These are phyloP conservation scores for Phlegmacium glaucopus DNA, from an alignment of 768 basidiomycete genomes.

Conservation along the genomic window DNA sequence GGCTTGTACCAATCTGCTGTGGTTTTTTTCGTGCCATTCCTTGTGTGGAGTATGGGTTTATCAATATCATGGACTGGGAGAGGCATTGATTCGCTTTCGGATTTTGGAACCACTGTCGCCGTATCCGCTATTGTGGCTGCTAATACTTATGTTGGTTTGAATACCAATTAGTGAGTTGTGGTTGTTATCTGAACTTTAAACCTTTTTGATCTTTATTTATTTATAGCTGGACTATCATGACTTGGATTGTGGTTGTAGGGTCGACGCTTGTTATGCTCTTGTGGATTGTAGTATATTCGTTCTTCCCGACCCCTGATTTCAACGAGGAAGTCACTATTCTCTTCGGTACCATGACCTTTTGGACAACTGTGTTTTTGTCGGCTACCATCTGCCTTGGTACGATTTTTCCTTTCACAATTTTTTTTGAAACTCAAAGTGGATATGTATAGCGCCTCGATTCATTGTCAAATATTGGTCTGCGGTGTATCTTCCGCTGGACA, in stretches of 20 bases:
- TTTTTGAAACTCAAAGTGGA: background rate
- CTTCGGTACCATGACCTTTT: conserved; percentile 79
- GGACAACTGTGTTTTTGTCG: conserved; percentile 73
- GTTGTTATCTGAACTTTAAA: conserved; percentile 31
- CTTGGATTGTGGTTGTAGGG: conserved; percentile 78
- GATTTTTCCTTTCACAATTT: conserved; percentile 4
- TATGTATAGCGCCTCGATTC: conserved; percentile 71
- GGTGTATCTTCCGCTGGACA: conserved; percentile 79
- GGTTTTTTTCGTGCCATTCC: conserved; percentile 83
- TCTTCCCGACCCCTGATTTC: conserved; percentile 71
- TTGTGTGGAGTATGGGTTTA: conserved; percentile 63
- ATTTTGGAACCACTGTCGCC: conserved; percentile 90
- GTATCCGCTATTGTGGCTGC: conserved; percentile 86
- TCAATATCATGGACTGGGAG: conserved; percentile 75
- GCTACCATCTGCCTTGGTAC: conserved; percentile 70
- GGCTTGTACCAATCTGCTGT: conserved; percentile 90
- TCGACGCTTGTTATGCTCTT: conserved; percentile 78
- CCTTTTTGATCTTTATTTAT: conserved; percentile 17
- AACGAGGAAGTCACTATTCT: conserved; percentile 68
- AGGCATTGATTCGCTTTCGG: conserved; percentile 74
- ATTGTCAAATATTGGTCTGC: conserved; percentile 67
- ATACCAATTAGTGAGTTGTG: conserved; percentile 79
- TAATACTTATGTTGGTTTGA: conserved; percentile 87
- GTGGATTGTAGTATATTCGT: conserved; percentile 91
- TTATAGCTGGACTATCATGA: conserved; percentile 79